phyloP scores from a whole-genome alignment of 352 stramenopile species.

The Blastocystis sp. region DNA sequence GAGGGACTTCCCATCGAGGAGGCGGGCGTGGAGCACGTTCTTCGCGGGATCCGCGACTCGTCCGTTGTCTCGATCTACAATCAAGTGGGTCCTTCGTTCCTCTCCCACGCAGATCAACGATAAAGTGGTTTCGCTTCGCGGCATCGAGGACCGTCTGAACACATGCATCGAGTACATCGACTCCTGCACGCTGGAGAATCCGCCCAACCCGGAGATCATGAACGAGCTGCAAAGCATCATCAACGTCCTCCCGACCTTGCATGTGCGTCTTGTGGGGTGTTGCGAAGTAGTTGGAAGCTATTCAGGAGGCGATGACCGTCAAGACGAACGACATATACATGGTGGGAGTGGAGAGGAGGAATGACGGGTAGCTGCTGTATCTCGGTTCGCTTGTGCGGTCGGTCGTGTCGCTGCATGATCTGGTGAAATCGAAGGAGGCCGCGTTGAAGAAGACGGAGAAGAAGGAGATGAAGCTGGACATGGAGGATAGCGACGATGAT shows the following conservation, averaged over 20 bases:
- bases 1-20: slow-evolving; percentile 54
- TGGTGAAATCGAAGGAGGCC: slow-evolving; percentile 45
- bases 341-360: not conserved
- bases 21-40: slow-evolving; percentile 44
- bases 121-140: slow-evolving; percentile 48
- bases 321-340: slow-evolving; percentile 57
- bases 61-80: slow-evolving; percentile 51
- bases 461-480: not conserved
- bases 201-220: slow-evolving; percentile 41
- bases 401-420: slow-evolving; percentile 41
- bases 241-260: slow-evolving; percentile 41
- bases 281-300: slow-evolving; percentile 20
- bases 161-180: slow-evolving; percentile 52
- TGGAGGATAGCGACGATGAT: not conserved
- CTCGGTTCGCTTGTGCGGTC: slow-evolving; percentile 29
- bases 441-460: slow-evolving; percentile 32
- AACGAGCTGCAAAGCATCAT: slow-evolving; percentile 41
- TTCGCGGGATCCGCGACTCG: slow-evolving; percentile 33
- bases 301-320: slow-evolving; percentile 33
- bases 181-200: not conserved
- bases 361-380: slow-evolving; percentile 49
- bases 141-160: slow-evolving; percentile 41
- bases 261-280: not conserved
- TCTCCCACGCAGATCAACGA: slow-evolving; percentile 28
- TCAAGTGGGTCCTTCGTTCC: not conserved